Base-by-base conservation (phyloP, 495 filamentous ascomycete species). In the Xylaria palmicola region DNA sequence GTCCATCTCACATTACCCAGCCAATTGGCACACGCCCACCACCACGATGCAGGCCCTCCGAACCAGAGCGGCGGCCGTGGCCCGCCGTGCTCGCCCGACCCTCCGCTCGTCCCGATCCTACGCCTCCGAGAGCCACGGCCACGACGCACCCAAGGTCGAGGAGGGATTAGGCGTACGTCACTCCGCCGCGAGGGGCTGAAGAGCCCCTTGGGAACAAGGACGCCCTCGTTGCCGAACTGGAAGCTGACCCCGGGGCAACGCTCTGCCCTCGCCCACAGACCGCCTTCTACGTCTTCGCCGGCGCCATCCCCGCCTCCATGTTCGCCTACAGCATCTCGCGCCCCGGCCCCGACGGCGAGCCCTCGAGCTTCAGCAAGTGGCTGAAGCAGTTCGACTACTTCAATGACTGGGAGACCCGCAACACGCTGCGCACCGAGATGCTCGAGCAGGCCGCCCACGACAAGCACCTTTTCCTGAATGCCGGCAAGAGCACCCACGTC, bases 401-500 rank as follows among this genome's bases (percentile, higher is more conserved):
- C 65, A 65, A 66, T 53, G 69, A 73, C 59, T 76, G 69, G 73
- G 76, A 77, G 68, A 54, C 48, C 50, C 72, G 72, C 66, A 80
- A 79, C 68, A 47, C 69, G 32, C 59, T 75, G 53, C 75, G 72
- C 69, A 71, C 76, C 12, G 68, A 72, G 17, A 56, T 73, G 0
- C 47, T 78, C 49, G 68, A 80, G 64, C 76, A 82, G 68, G 79
- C 79, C n/a, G 77, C 77, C 50, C 72, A 73, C 62, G 79, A 82
- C 68, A 77, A 70, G 68, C 76, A 79, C 61, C 71, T 82, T 24
- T 65, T 81, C 53, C 53, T 64, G 24, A 48, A 70, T 51, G 62
- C 65, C 43, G 61, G 65, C 56, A 70, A 65, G 63, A 75, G 64
- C 68, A 61, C 34, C 9, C 67, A 73, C 62, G 52, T 73, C 56